Evolutionary conservation across 805 yeast species (phyloP).

Genomic region (Yarrowia sp.): DNA sequence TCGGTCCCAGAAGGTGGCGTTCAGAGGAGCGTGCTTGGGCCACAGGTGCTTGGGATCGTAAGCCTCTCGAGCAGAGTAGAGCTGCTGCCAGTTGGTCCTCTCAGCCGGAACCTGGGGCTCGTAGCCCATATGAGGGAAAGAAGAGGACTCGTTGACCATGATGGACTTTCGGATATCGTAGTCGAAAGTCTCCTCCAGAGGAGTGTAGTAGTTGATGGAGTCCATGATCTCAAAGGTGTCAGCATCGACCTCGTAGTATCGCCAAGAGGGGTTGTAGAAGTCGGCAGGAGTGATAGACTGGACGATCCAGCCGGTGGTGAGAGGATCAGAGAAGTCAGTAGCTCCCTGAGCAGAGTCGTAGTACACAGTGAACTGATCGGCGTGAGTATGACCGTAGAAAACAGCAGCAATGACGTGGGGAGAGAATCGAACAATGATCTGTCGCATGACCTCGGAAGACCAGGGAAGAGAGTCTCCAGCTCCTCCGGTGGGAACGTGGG

Average conservation of each 20-base stretch:
- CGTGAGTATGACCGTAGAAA: slow-evolving; percentile 75
- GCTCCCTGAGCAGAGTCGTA: slow-evolving; percentile 58
- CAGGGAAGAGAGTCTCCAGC: slow-evolving; percentile 64
- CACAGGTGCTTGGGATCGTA: slow-evolving; percentile 62
- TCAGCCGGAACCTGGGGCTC: slow-evolving; percentile 34
- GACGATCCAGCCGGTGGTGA: slow-evolving; percentile 67
- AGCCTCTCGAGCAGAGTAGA: slow-evolving; percentile 53
- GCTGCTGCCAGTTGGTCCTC: slow-evolving; percentile 65
- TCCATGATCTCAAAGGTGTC: slow-evolving; percentile 67
- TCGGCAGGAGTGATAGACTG: slow-evolving; percentile 70
- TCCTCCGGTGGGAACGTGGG: slow-evolving; percentile 66
- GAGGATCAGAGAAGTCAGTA: slow-evolving; percentile 50
- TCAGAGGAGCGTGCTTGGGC: slow-evolving; percentile 66
- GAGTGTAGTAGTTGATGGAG: slow-evolving; percentile 63
- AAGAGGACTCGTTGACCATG: background rate
- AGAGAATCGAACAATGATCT: slow-evolving; percentile 69
- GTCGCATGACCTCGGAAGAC: slow-evolving; percentile 61
- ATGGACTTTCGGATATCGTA: slow-evolving; percentile 3
- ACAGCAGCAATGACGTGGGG: slow-evolving; percentile 72
- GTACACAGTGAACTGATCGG: slow-evolving; percentile 68
- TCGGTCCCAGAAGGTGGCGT: slow-evolving; percentile 72
- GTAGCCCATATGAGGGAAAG: slow-evolving; percentile 38
- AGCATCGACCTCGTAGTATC: slow-evolving; percentile 71
- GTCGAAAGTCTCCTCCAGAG: slow-evolving; percentile 59
- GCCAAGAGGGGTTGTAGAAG: slow-evolving; percentile 72